These are phyloP conservation scores for Phytophthora ohioensis DNA, from an alignment of 352 stramenopile species.

Conservation along the genomic window DNA sequence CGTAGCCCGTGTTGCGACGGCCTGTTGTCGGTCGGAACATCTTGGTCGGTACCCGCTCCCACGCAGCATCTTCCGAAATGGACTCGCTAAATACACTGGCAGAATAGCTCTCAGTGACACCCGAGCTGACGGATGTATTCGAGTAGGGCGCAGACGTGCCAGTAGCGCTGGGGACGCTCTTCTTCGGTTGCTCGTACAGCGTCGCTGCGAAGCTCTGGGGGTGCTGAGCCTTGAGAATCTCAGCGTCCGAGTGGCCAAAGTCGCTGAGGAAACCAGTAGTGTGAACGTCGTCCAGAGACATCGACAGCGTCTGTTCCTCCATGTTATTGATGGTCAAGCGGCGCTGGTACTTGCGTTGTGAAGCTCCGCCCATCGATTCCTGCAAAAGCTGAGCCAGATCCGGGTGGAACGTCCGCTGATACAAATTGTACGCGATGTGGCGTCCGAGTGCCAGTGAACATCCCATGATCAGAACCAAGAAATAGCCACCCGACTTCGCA, in stretches of 20 bases:
- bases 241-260: constrained; percentile 58
- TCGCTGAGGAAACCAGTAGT: constrained; percentile 56
- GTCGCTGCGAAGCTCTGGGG: constrained; percentile 29
- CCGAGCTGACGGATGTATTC: constrained; percentile 12
- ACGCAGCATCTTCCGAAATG: constrained; percentile 51
- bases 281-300: constrained; percentile 81
- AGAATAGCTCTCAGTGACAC: constrained; percentile 59
- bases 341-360: constrained; percentile 42
- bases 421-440: constrained; percentile 83
- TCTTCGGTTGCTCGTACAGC: constrained; percentile 43
- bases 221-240: constrained; percentile 47
- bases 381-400: constrained; percentile 76
- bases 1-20: constrained; percentile 76
- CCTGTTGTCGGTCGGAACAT: constrained; percentile 46
- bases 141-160: constrained; percentile 31
- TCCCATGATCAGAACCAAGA: constrained; percentile 74
- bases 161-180: constrained; percentile 17
- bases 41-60: constrained; percentile 51
- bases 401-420: constrained; percentile 81
- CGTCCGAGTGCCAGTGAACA: constrained; percentile 73
- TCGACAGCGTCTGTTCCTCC: constrained; percentile 78
- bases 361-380: constrained; percentile 54
- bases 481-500: constrained; percentile 59
- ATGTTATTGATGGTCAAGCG: constrained; percentile 79
- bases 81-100: constrained; percentile 74